Evolutionary conservation across 257 asterid species (phyloP).

Genomic region (Solanum gracilifrons): DNA sequence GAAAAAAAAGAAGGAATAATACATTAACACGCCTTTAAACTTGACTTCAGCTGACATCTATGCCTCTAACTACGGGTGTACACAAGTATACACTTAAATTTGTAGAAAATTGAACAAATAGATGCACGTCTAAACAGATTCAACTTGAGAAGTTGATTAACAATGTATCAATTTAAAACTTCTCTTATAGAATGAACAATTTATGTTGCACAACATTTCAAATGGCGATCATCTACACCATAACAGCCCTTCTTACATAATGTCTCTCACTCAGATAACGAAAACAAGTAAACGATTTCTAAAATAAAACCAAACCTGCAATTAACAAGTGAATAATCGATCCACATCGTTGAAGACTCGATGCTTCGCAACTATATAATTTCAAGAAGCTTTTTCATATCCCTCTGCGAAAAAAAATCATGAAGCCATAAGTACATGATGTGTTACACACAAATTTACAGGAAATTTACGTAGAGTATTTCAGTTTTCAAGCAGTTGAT

Average conservation of each 20-base stretch:
- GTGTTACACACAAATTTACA: not conserved
- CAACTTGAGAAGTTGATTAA: too few species aligned
- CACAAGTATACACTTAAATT: too few species aligned
- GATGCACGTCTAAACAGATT: too few species aligned
- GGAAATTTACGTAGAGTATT: not conserved
- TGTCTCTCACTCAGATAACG: not conserved
- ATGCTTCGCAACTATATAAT: not conserved
- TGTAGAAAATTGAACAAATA: too few species aligned
- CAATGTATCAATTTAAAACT: too few species aligned
- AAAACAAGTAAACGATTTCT: too few species aligned
- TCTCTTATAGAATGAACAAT: not conserved
- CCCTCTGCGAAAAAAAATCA: not conserved
- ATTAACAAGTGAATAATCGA: not conserved
- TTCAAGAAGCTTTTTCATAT: not conserved
- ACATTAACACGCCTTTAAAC: not conserved
- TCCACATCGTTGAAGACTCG: not conserved
- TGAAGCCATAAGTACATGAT: not conserved
- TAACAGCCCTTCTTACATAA: not conserved
- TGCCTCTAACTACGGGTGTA: not conserved
- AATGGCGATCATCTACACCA: not conserved
- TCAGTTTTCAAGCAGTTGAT: not conserved
- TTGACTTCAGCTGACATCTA: too few species aligned
- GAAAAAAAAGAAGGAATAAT: too few species aligned
- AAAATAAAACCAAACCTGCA: not conserved
- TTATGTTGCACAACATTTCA: not conserved